A percentile compares a stretch with the other conserved stretches of the same genome.
phyloP scores from a whole-genome alignment of 2,329 filamentous ascomycete genomes.

The Simplicillium aogashimaense region DNA sequence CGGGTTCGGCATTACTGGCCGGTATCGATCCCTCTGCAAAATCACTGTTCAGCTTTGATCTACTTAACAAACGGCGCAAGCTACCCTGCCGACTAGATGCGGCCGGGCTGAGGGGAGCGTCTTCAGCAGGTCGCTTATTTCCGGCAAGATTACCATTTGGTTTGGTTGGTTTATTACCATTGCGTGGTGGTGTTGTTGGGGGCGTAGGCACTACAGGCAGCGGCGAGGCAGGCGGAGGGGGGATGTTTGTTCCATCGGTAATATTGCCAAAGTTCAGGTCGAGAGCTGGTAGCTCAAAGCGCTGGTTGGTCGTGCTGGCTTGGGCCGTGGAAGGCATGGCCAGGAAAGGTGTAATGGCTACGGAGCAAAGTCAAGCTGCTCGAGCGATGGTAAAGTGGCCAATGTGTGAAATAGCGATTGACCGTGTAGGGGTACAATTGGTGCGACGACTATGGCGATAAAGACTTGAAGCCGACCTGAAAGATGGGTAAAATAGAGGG shows the following conservation, averaged over 20 bases:
- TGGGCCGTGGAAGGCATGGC: conserved; percentile 21
- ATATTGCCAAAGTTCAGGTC: conserved; percentile 49
- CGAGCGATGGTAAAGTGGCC: conserved; percentile 17
- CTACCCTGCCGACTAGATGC: conserved; percentile 42
- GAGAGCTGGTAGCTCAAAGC: conserved; percentile 48
- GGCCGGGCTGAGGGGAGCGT: conserved; percentile 41
- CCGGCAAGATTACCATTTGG: conserved; percentile 34
- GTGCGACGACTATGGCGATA: no score
- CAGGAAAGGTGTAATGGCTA: neutral
- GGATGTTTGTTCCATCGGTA: conserved; percentile 52
- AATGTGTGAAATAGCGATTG: neutral
- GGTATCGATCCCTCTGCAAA: conserved; percentile 39
- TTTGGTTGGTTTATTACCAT: conserved; percentile 7
- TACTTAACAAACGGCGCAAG: conserved; percentile 48
- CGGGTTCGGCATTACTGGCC: conserved; percentile 22
- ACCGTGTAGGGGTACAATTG: no score
- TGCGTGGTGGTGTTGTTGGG: conserved; percentile 22
- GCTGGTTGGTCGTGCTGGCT: conserved; percentile 17
- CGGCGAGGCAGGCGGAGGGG: conserved; percentile 46
- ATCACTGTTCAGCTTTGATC: conserved; percentile 42
- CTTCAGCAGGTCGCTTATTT: conserved; percentile 39
- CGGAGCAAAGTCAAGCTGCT: no score
- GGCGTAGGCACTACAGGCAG: conserved; percentile 36
- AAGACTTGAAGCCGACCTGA: no score
- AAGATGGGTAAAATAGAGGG: neutral